phyloP scores from a whole-genome alignment of 1,139 yeast species.

The Wickerhamiella pararugosa region DNA sequence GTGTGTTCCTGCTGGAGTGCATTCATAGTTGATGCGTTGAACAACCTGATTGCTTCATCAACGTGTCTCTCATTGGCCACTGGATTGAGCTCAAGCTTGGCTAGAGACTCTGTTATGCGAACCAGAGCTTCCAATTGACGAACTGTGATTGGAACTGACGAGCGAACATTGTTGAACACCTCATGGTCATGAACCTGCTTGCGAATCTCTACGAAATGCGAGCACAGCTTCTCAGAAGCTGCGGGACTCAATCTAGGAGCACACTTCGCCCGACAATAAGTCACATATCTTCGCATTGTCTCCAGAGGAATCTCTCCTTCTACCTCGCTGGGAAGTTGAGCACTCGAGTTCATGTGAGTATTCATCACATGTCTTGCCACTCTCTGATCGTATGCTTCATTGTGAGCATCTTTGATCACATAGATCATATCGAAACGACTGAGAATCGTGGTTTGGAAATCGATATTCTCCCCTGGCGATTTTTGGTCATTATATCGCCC shows the following conservation, averaged over 20 bases:
- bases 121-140: conserved; percentile 96
- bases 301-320: conserved; percentile 86
- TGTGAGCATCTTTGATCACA: conserved; percentile 90
- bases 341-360: conserved; percentile 65
- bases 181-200: conserved; percentile 73
- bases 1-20: conserved; percentile 71
- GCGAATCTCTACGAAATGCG: conserved; percentile 86
- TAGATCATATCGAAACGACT: conserved; percentile 98
- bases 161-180: conserved; percentile 68
- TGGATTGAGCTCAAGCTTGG: conserved; percentile 71
- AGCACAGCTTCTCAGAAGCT: conserved; percentile 83
- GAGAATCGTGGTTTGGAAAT: conserved; percentile 89
- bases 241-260: conserved; percentile 86
- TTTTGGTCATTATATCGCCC: conserved; percentile 94
- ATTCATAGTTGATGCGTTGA: conserved; percentile 95
- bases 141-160: conserved; percentile 91
- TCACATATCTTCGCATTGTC: conserved; percentile 81
- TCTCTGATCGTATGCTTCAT: conserved; percentile 68
- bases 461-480: conserved; percentile 95
- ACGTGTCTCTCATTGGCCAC: conserved; percentile 83
- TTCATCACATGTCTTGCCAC: conserved; percentile 94
- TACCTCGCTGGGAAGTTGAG: conserved; percentile 35
- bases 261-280: conserved; percentile 75
- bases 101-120: conserved; percentile 89
- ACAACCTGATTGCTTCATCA: conserved; percentile 85